Evolutionary conservation across 1,139 yeast genomes (phyloP), one percentile per base, ranked within the genome.

Genomic region (Sugiyamaella neomexicana): DNA sequence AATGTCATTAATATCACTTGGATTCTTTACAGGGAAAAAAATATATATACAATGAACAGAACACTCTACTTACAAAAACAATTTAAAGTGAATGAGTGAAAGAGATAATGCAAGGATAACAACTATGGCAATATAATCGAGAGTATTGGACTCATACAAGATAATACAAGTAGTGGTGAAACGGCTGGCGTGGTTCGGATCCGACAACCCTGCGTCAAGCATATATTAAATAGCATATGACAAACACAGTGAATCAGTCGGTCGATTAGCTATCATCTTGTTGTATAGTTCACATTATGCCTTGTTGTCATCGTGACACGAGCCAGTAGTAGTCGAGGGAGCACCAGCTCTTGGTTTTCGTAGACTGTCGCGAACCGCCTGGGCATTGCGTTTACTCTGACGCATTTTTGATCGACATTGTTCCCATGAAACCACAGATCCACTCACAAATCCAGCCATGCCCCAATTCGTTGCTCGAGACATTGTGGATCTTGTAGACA

Each of bases 371-470:
- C 38, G 34, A 2, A 49, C 47, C n/a, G 52, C 23, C 13, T 62
- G 82, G 60, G 87, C 82, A 59, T 83, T 81, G 59, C 78, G 78
- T 64, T 80, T 76, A 46, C 85, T 82, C 62, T 80, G 78, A 64
- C 86, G 76, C 67, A 96, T 75, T 54, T 82, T 78, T 50, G 83
- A 79, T 57, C 96, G 77, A 68, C 98, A 91, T 70, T 89, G 96
- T 69, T 91, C 97, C 96, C 97, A 91, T 0, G 96, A 89, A 37
- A 88, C 84, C 0, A 87, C 77, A 51, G 89, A 83, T 1, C 97
- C 97, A 37, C 89, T 69, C 58, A 88, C 72, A 61, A 90, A 81
- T 2, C 95, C 96, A 45, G 89, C 87, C 50, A 88, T 77, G 5
- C 85, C 85, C 97, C 97, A 91, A 68, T 90, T 88, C 32, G 82